Conservation (phyloP, 129 eudicot genomes). For the Lactuca sativa region DNA sequence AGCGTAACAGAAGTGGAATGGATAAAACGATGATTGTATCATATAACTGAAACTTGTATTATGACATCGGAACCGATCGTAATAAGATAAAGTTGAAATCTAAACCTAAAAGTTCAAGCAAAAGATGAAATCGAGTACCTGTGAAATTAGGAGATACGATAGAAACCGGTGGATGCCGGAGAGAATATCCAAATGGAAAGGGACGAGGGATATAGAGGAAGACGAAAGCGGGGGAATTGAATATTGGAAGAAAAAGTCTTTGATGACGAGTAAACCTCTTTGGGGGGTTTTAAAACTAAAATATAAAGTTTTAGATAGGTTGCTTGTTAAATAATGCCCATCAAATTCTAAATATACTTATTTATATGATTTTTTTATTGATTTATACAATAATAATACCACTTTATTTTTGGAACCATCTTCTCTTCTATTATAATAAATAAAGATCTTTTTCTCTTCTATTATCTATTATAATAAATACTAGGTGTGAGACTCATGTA, state of each 20-base stretch:
- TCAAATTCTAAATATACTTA: too few relatives aligned
- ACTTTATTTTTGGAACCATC: too few relatives aligned
- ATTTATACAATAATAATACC: too few relatives aligned
- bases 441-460: too few relatives aligned
- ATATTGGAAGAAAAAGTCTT: slow-evolving; percentile 31
- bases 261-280: slow-evolving; percentile 16
- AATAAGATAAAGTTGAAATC: not conserved
- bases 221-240: slow-evolving; percentile 36
- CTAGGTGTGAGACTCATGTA: too few relatives aligned
- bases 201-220: slow-evolving; percentile 14
- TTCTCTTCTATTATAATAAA: too few relatives aligned
- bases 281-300: not conserved
- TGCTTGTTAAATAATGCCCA: too few relatives aligned
- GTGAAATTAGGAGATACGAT: slow-evolving; percentile 22
- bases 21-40: not conserved
- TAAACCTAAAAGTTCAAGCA: slow-evolving; percentile 20
- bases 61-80: slow-evolving; percentile 3
- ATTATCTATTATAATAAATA: too few relatives aligned
- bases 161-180: slow-evolving; percentile 13
- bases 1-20: slow-evolving; percentile 1
- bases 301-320: too few relatives aligned
- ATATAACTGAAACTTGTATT: not conserved
- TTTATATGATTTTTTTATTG: too few relatives aligned
- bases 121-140: slow-evolving; percentile 15
- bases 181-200: slow-evolving; percentile 26